Base-by-base conservation (phyloP, 2,329 filamentous ascomycete species). In the Alternaria sp. region DNA sequence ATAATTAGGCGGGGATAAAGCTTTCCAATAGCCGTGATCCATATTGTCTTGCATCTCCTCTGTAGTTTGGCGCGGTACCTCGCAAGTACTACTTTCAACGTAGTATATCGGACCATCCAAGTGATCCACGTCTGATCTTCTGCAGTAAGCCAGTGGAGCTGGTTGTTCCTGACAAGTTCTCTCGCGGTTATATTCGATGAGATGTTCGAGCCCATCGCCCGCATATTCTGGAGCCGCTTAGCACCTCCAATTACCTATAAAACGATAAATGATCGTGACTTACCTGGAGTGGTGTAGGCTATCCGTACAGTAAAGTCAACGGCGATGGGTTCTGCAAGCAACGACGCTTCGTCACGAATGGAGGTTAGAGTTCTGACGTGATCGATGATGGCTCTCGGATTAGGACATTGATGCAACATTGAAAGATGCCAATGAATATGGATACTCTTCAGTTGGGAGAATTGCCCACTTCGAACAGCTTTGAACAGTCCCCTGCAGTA, bases 61-160 rank as follows among this genome's bases (percentile, higher is more conserved):
- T n/a, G 3, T 0, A 2, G 28, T 9, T 5, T 9, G 2, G 0
- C 9, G 28, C 1, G 5, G 13, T 12, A 8, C 2, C 2, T 36
- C 2, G 6, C 49, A 52, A 0, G 28, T 36, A 36, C 28, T 3
- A n/a, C 1, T 5, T 25, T 36, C 49, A 36, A 52, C 19, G 12
- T 9, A 52, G 3, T 52, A 8, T 23, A 9, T 13, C 28, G 5
- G 8, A 3, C 49, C 28, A 36, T 36, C 28, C 9, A 1, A 1
- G 2, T 21, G 8, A 32, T 51, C 17, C 4, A 21, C 10, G 6
- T 32, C 49, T 4, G 8, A 51, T 21, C 28, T 32, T 8, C 3
- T 19, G 17, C 12, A 32, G 26, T 51, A 9, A 13, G 0, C 26
- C 26, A 28, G 26, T 4, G 26, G 25, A n/a, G n/a, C n/a, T n/a